A percentile compares a stretch with the other conserved stretches of the same genome.
Conservation (phyloP, 2,329 filamentous ascomycete genomes). For the Aspergillus ibericus region DNA sequence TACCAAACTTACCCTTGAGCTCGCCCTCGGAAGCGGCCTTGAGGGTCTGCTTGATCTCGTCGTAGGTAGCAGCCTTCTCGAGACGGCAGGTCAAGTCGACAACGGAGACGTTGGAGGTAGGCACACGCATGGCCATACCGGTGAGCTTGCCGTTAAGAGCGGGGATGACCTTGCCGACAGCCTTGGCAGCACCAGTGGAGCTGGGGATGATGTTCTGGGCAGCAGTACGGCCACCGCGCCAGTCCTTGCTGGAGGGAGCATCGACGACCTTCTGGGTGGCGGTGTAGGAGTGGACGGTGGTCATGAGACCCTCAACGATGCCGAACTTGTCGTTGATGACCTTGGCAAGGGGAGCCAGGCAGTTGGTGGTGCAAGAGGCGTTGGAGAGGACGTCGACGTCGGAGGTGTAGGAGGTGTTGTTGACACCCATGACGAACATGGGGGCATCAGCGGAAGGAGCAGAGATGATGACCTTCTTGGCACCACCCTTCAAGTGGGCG, state of each 20-base stretch:
- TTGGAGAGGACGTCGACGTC: slow-evolving; percentile 95
- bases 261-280: slow-evolving; percentile 99
- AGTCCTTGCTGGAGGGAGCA: slow-evolving; percentile 97
- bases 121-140: slow-evolving; percentile 99
- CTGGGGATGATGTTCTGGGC: slow-evolving; percentile 99
- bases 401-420: slow-evolving; percentile 89
- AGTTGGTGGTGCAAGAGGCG: slow-evolving; percentile 99
- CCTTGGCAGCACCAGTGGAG: slow-evolving; percentile 99
- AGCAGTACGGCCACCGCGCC: slow-evolving; percentile 97
- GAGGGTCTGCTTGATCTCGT: slow-evolving; percentile 88
- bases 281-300: slow-evolving; percentile 99
- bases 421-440: slow-evolving; percentile 99
- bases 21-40: slow-evolving; percentile 81
- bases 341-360: slow-evolving; percentile 98
- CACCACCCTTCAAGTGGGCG: slow-evolving; percentile 91
- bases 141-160: slow-evolving; percentile 98
- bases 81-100: slow-evolving; percentile 94
- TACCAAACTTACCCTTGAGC: slow-evolving; percentile 68
- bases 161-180: slow-evolving; percentile 99
- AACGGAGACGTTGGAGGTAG: slow-evolving; percentile 97
- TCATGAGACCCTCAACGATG: slow-evolving; percentile 99
- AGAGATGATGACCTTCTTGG: slow-evolving; percentile 89
- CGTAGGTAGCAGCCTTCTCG: slow-evolving; percentile 74
- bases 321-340: slow-evolving; percentile 98
- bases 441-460: slow-evolving; percentile 71